A percentile compares a stretch with the other conserved stretches of the same genome.
Evolutionary conservation across 2,329 filamentous ascomycete species (phyloP).

Genomic region (Sporothrix brunneoviolacea): DNA sequence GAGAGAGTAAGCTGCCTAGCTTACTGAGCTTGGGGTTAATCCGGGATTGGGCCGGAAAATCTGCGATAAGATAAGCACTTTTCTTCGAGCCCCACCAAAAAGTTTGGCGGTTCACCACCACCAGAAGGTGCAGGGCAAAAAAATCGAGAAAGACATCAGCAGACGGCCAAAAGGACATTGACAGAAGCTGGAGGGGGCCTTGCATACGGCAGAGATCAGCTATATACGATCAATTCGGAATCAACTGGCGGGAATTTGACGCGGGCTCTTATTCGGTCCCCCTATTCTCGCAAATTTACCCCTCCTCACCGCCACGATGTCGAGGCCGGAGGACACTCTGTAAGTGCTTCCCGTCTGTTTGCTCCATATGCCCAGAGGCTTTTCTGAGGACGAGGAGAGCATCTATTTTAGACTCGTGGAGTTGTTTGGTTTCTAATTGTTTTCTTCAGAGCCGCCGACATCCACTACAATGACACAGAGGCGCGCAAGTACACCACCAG

Average conservation of each 20-base stretch:
- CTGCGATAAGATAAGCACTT: conserved; percentile 15
- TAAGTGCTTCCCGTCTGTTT: no score
- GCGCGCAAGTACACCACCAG: conserved; percentile 96
- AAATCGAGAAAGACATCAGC: not conserved
- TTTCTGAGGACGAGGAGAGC: not conserved
- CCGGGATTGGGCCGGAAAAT: conserved; percentile 1
- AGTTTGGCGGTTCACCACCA: no score
- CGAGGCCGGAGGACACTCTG: conserved; percentile 92
- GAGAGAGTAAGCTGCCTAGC: not conserved
- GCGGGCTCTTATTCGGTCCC: no score
- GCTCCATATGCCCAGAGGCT: no score
- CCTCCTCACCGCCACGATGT: conserved; percentile 54
- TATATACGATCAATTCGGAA: no score
- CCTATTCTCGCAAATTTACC: no score
- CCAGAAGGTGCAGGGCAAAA: not conserved
- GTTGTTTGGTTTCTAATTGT: conserved; percentile 12
- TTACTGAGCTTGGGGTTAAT: conserved; percentile 5
- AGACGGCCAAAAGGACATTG: no score
- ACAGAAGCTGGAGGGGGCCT: no score
- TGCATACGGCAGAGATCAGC: no score
- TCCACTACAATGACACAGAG: conserved; percentile 95
- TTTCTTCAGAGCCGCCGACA: conserved; percentile 70
- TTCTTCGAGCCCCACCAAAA: conserved; percentile 13
- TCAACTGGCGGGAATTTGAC: no score
- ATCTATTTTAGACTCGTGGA: conserved; percentile 10